Evolutionary conservation across 1,284 basidiomycete species (phyloP).

Genomic region (Melanopsichium pennsylvanicum): DNA sequence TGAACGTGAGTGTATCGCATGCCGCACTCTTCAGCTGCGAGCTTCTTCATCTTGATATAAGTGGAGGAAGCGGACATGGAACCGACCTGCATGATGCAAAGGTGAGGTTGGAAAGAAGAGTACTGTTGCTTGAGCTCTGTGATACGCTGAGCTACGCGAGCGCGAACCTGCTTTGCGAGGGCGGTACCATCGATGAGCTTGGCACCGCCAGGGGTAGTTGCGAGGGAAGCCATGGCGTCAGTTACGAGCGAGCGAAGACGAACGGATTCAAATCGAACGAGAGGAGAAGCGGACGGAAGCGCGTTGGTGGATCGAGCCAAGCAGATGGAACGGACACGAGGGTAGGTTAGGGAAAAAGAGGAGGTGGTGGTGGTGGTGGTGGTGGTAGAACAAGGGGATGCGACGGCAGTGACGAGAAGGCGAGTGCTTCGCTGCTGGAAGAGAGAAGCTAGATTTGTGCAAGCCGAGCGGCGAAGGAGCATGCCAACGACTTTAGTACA

Average conservation of each 20-base stretch:
- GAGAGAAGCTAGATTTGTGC: conserved; percentile 38
- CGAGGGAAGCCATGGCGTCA: conserved; percentile 46
- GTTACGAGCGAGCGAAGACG: conserved; percentile 35
- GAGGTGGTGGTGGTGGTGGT: conserved; percentile 4
- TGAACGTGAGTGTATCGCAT: conserved; percentile 85
- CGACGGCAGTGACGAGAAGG: conserved; percentile 3
- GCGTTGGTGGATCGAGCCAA: not conserved
- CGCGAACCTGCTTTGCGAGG: conserved; percentile 78
- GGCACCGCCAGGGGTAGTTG: conserved; percentile 55
- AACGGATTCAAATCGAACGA: conserved; percentile 1
- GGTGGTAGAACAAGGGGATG: not conserved
- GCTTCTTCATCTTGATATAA: conserved; percentile 97
- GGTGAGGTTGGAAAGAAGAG: conserved; percentile 85
- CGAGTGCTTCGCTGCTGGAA: conserved; percentile 35
- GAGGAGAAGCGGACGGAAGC: conserved; percentile 10
- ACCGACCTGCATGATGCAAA: conserved; percentile 94
- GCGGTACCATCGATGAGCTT: conserved; percentile 85
- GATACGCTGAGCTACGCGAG: conserved; percentile 53
- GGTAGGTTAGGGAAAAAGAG: not conserved
- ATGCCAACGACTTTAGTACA: conserved; percentile 34
- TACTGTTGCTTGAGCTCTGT: conserved; percentile 68
- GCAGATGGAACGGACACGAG: not conserved
- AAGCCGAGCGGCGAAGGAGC: conserved; percentile 45
- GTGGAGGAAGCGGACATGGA: conserved; percentile 85
- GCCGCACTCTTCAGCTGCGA: conserved; percentile 93